Conservation (phyloP, 1,284 basidiomycete genomes). For the Ceratorhiza oryzae-sativae region DNA sequence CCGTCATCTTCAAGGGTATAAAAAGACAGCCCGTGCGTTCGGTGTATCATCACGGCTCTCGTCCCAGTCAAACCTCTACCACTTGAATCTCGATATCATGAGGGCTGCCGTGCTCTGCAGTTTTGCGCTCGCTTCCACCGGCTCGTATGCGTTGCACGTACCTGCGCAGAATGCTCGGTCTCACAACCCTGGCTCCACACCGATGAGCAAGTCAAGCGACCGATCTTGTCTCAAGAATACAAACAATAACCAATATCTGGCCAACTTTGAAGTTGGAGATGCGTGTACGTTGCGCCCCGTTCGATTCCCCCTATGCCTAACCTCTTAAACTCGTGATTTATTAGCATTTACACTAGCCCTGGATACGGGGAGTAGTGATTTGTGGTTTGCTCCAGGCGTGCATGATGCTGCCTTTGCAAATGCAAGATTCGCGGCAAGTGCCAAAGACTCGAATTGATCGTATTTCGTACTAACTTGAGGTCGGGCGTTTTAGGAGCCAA, state of each 20-base stretch:
- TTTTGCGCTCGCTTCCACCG: slow-evolving; percentile 6
- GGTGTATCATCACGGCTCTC: too few species aligned
- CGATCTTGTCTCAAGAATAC: background rate
- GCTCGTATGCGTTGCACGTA: slow-evolving; percentile 21
- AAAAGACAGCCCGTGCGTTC: too few species aligned
- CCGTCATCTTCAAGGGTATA: too few species aligned
- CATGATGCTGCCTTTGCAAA: slow-evolving; percentile 6
- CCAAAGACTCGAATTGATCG: background rate
- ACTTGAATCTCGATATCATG: too few species aligned
- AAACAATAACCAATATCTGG: slow-evolving; percentile 1
- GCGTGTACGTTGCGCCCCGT: background rate
- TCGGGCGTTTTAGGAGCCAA: background rate
- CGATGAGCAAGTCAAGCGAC: slow-evolving; percentile 4
- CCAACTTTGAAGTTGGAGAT: background rate
- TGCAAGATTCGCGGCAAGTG: background rate
- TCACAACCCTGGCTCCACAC: slow-evolving; percentile 2
- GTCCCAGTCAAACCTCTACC: too few species aligned
- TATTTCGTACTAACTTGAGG: background rate
- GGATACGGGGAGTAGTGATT: slow-evolving; percentile 33
- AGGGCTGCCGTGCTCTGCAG: slow-evolving; percentile 3
- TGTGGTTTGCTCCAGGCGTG: slow-evolving; percentile 9
- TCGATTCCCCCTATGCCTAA: background rate
- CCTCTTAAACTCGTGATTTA: background rate
- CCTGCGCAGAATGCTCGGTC: slow-evolving; percentile 12
- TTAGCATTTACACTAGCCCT: slow-evolving; percentile 21